A percentile compares a stretch with the other conserved stretches of the same genome.
Evolutionary conservation across 2,329 filamentous ascomycete species (phyloP).

Genomic region (Xylariaceae sp.): DNA sequence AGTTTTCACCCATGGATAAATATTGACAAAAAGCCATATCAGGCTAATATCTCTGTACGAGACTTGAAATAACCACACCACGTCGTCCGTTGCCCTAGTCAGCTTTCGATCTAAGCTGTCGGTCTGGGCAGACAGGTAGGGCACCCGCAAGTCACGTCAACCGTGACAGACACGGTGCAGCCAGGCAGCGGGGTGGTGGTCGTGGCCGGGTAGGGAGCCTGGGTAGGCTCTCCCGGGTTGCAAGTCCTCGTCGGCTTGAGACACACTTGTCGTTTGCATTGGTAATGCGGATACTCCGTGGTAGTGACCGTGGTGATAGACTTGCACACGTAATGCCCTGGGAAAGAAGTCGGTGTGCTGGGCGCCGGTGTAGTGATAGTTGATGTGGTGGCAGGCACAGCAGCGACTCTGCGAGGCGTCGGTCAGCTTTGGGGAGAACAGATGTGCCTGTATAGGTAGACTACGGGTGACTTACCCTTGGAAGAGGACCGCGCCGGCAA

Average conservation of each 20-base stretch:
- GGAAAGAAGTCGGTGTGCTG: conserved; percentile 10
- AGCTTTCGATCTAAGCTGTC: neutral
- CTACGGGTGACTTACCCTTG: conserved; percentile 14
- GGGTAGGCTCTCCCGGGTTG: conserved; percentile 17
- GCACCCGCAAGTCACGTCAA: conserved; percentile 12
- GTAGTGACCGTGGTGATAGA: conserved; percentile 21
- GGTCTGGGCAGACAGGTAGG: conserved; percentile 7
- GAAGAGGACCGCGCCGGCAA: conserved; percentile 10
- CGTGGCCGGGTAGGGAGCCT: conserved; percentile 2
- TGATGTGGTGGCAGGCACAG: too few species aligned
- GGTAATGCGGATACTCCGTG: conserved; percentile 1
- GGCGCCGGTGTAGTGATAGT: conserved; percentile 6
- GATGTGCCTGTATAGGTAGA: neutral
- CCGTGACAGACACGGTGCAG: conserved; percentile 16
- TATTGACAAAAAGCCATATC: too few species aligned
- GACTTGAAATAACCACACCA: too few species aligned
- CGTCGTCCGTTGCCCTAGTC: too few species aligned
- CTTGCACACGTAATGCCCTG: conserved; percentile 20
- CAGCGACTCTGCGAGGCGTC: conserved; percentile 3
- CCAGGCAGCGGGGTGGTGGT: conserved; percentile 14
- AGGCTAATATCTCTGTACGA: too few species aligned
- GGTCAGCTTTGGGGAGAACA: neutral
- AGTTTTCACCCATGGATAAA: too few species aligned
- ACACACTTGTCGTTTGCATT: conserved; percentile 7
- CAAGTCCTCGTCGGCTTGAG: conserved; percentile 11